These are phyloP conservation scores for Ogataea sp. DNA, from an alignment of 805 yeast species.

Conservation along the genomic window DNA sequence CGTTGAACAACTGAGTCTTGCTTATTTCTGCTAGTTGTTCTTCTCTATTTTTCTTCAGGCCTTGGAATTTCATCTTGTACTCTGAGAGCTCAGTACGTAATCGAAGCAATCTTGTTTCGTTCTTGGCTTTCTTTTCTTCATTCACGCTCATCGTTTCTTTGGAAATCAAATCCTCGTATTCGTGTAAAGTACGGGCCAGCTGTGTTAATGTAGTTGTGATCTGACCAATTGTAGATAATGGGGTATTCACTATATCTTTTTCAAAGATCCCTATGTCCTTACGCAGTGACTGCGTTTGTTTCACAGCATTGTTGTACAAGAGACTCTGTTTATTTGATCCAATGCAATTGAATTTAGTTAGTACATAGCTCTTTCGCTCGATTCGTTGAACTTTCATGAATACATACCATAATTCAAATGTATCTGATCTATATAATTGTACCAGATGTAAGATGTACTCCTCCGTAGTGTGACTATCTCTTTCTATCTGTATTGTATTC, in stretches of 20 bases:
- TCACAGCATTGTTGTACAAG: slow-evolving; percentile 80
- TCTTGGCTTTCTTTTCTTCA: slow-evolving; percentile 46
- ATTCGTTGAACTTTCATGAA: background rate
- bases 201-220: slow-evolving; percentile 75
- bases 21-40: slow-evolving; percentile 36
- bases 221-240: slow-evolving; percentile 54
- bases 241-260: slow-evolving; percentile 56
- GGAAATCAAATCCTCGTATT: slow-evolving; percentile 31
- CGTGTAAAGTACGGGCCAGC: slow-evolving; percentile 62
- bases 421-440: too few species aligned
- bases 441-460: too few species aligned
- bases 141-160: slow-evolving; percentile 49
- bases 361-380: too few species aligned
- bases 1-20: slow-evolving; percentile 42
- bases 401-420: background rate
- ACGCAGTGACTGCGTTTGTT: slow-evolving; percentile 68
- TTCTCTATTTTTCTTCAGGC: slow-evolving; percentile 50
- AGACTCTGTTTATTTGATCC: slow-evolving; percentile 68
- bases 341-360: background rate
- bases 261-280: slow-evolving; percentile 65
- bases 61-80: slow-evolving; percentile 41
- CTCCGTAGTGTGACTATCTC: too few species aligned
- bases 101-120: slow-evolving; percentile 50
- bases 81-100: slow-evolving; percentile 42
- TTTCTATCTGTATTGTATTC: too few species aligned